Evolutionary conservation across 495 filamentous ascomycete genomes (phyloP).

Genomic region (Aspergillus bridgeri): DNA sequence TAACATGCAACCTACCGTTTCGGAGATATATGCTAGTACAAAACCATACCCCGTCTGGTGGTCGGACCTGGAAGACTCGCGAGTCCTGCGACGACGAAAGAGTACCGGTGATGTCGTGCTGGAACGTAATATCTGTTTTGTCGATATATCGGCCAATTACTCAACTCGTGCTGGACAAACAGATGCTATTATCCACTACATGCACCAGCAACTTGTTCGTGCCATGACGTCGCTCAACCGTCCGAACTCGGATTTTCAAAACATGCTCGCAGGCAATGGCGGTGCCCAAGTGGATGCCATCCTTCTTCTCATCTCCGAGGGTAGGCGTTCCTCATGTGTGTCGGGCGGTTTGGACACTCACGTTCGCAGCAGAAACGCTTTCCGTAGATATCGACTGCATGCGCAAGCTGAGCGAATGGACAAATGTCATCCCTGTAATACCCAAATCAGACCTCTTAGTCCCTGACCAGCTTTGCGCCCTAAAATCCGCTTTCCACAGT

Average conservation of each 20-base stretch:
- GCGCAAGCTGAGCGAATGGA: slow-evolving; percentile 66
- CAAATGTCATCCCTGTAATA: slow-evolving; percentile 84
- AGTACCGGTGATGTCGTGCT: slow-evolving; percentile 78
- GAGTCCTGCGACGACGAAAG: slow-evolving; percentile 67
- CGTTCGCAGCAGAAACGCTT: slow-evolving; percentile 56
- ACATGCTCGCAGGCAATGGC: slow-evolving; percentile 78
- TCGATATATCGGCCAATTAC: slow-evolving; percentile 81
- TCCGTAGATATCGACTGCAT: slow-evolving; percentile 75
- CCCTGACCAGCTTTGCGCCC: slow-evolving; percentile 50
- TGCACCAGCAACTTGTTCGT: slow-evolving; percentile 68
- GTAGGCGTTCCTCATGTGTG: slow-evolving; percentile 43
- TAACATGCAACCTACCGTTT: slow-evolving; percentile 44
- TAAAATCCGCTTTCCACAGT: slow-evolving; percentile 54
- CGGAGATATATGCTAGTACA: slow-evolving; percentile 89
- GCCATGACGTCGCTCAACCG: slow-evolving; percentile 55
- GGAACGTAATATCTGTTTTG: slow-evolving; percentile 92
- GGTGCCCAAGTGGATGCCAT: slow-evolving; percentile 87
- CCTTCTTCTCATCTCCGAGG: slow-evolving; percentile 70
- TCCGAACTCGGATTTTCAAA: slow-evolving; percentile 71
- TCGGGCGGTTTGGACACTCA: slow-evolving; percentile 15
- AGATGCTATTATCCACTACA: slow-evolving; percentile 67
- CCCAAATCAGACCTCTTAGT: slow-evolving; percentile 72
- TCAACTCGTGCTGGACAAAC: slow-evolving; percentile 64
- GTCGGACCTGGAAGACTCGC: slow-evolving; percentile 80
- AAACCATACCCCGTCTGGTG: slow-evolving; percentile 92